A percentile compares a stretch with the other conserved stretches of the same genome.
phyloP scores from a whole-genome alignment of 2,329 filamentous ascomycete genomes.

The Pseudopithomyces maydicus region DNA sequence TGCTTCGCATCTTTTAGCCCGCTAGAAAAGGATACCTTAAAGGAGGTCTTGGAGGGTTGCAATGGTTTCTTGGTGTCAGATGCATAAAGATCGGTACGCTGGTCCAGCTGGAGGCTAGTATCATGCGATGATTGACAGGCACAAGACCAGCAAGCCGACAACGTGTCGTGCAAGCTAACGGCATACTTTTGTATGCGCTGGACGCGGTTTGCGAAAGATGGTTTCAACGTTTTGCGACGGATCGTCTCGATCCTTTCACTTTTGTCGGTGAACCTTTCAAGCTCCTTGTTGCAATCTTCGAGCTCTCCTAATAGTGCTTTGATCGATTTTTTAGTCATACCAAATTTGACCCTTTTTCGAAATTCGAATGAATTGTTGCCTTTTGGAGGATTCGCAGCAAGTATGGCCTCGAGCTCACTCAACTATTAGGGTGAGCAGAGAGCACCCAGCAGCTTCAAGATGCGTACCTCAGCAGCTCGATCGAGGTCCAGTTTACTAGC shows the following conservation, averaged over 20 bases:
- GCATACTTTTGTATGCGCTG: constrained; percentile 43
- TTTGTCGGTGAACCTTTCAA: constrained; percentile 45
- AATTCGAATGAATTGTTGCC: constrained; percentile 39
- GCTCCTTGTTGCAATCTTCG: constrained; percentile 45
- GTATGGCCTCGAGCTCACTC: constrained; percentile 43
- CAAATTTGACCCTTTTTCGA: constrained; percentile 41
- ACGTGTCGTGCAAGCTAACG: constrained; percentile 34
- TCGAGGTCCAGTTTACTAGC: constrained; percentile 44
- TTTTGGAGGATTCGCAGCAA: constrained; percentile 40
- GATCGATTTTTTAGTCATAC: constrained; percentile 45
- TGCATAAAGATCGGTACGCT: constrained; percentile 31
- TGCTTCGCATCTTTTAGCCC: constrained; percentile 12
- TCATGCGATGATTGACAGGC: constrained; percentile 38
- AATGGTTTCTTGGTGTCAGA: constrained; percentile 18
- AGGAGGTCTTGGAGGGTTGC: constrained; percentile 27
- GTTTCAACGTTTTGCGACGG: constrained; percentile 36
- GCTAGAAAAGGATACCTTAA: constrained; percentile 41
- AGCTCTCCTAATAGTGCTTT: constrained; percentile 42
- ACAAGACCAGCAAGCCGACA: constrained; percentile 40
- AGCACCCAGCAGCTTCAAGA: neutral
- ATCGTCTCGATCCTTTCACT: constrained; percentile 44
- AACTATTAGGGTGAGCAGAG: constrained; percentile 26
- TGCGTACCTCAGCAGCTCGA: constrained; percentile 35
- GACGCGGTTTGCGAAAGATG: constrained; percentile 38
- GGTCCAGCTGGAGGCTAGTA: constrained; percentile 41